A percentile compares a stretch with the other conserved stretches of the same genome.
phyloP scores from a whole-genome alignment of 108 stramenopile genomes.

The Skeletonema menzelii region DNA sequence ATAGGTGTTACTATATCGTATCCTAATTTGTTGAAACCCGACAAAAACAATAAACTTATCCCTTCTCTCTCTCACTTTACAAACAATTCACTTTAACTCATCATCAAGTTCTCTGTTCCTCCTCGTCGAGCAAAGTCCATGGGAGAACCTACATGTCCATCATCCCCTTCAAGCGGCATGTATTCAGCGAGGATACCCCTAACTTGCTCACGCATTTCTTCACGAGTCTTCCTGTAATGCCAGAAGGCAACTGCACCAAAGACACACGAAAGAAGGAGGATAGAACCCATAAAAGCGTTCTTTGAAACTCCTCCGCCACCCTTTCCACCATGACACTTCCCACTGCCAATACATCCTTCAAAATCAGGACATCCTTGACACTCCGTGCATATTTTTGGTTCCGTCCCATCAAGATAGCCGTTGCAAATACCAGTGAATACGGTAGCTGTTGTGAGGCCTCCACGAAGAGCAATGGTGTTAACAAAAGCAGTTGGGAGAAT shows the following conservation, averaged over 20 bases:
- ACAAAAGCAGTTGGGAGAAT: conserved; percentile 61
- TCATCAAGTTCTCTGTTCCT: conserved; percentile 41
- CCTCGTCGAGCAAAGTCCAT: conserved; percentile 55
- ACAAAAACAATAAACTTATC: background rate
- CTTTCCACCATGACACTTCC: conserved; percentile 24
- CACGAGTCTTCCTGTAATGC: conserved; percentile 78
- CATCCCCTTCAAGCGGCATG: conserved; percentile 88
- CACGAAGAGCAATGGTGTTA: conserved; percentile 68
- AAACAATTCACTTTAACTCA: conserved; percentile 1
- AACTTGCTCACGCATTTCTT: conserved; percentile 89
- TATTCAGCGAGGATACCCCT: conserved; percentile 90
- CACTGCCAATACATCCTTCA: conserved; percentile 35
- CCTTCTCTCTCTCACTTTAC: background rate
- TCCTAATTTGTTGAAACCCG: background rate
- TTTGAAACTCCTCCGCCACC: conserved; percentile 44
- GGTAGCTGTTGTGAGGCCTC: conserved; percentile 48
- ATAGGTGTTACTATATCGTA: background rate
- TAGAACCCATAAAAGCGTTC: conserved; percentile 43
- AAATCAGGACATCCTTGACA: conserved; percentile 42
- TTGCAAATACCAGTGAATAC: conserved; percentile 76
- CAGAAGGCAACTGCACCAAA: conserved; percentile 65
- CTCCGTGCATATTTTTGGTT: conserved; percentile 52
- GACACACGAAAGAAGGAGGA: conserved; percentile 38
- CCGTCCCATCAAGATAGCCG: conserved; percentile 67
- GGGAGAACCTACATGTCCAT: conserved; percentile 45